These are phyloP conservation scores for Sporothrix sp. DNA, from an alignment of 2,329 filamentous ascomycete species.

Conservation along the genomic window DNA sequence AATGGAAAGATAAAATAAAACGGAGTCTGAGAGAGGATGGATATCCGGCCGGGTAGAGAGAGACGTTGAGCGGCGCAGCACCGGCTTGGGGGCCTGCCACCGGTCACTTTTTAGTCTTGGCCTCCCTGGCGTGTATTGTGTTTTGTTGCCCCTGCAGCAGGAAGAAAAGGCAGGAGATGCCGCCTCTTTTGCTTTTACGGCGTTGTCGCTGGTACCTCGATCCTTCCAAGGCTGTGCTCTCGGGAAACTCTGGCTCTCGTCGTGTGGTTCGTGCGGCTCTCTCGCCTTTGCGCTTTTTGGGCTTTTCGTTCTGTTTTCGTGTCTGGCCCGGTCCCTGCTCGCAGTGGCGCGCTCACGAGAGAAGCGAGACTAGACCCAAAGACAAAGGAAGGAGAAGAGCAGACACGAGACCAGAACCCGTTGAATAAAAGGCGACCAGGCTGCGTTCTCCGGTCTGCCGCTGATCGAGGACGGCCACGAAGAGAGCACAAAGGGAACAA, in stretches of 20 bases:
- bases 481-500: neutral
- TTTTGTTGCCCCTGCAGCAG: slow-evolving; percentile 7
- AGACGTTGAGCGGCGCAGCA: slow-evolving; percentile 11
- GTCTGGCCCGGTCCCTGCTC: neutral
- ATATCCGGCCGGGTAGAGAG: slow-evolving; percentile 17
- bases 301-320: neutral
- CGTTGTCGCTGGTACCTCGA: too few species aligned
- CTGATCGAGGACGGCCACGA: neutral
- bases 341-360: neutral
- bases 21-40: neutral
- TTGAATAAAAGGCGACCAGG: neutral
- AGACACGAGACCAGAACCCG: neutral
- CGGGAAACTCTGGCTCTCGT: too few species aligned
- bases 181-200: neutral
- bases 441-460: too few species aligned
- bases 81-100: neutral
- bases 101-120: neutral
- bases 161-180: neutral
- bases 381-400: neutral
- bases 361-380: too few species aligned
- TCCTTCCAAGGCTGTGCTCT: too few species aligned
- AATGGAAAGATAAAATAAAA: slow-evolving; percentile 5
- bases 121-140: neutral
- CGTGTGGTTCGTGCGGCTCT: too few species aligned
- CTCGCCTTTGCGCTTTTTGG: neutral